These are phyloP conservation scores for Microdochium nivale DNA, from an alignment of 2,329 filamentous ascomycete genomes.

Conservation along the genomic window DNA sequence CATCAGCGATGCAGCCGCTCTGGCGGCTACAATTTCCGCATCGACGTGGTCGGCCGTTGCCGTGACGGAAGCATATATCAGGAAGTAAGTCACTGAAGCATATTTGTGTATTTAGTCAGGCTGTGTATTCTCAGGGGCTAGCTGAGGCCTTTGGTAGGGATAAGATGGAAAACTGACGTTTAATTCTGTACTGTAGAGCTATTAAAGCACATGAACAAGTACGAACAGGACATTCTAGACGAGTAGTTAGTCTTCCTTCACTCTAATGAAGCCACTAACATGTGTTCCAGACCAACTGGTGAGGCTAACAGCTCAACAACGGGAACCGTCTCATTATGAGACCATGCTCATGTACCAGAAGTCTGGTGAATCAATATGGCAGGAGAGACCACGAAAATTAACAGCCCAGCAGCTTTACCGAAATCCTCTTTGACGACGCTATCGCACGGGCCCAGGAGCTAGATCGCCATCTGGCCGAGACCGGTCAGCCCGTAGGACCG, in stretches of 20 bases:
- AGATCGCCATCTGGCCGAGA: not conserved
- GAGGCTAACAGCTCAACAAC: not conserved
- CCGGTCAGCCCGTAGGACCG: not conserved
- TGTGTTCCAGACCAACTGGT: not conserved
- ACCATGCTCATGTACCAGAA: not conserved
- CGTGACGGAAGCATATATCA: no score
- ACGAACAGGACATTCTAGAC: no score
- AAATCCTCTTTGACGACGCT: not conserved
- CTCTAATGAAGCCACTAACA: not conserved
- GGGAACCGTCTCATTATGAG: not conserved
- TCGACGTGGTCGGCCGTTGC: no score
- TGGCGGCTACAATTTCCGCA: no score
- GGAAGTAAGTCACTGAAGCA: no score
- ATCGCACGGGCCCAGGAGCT: not conserved
- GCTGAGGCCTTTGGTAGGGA: no score
- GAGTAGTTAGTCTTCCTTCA: not conserved
- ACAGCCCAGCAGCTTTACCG: not conserved
- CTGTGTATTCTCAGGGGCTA: no score
- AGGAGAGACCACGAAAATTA: not conserved
- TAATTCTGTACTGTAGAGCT: not conserved
- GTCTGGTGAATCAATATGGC: not conserved
- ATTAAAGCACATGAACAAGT: not conserved
- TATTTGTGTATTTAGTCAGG: no score
- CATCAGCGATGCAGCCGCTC: no score
- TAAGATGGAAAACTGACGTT: no score